Base-by-base conservation (phyloP, 768 basidiomycete species). In the Auriscalpium vulgare region DNA sequence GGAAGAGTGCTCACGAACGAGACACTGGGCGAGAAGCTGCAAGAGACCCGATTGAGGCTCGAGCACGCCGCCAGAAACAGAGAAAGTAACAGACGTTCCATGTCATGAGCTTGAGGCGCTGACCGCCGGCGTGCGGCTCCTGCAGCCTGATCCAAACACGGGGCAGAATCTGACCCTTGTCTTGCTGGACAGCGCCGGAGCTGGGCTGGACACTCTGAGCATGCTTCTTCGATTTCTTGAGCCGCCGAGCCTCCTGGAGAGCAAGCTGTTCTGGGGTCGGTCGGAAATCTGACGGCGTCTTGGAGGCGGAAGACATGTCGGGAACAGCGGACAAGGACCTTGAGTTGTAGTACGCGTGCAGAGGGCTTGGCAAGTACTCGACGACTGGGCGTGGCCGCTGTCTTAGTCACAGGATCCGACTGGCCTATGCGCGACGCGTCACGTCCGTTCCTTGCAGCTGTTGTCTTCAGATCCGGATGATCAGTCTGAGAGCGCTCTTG, bases 21-120 rank as follows among this genome's bases (percentile, higher is more conserved):
- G 75, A 62, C 77, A 81, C 68, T 91, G 89, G 0, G 89, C 90
- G 29, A 92, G 78, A 49, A 91, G 68, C 88, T 91, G 65, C 16
- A 56, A 19, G 17, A 50, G 37, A 19, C 47, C 19, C 29, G 29
- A 7, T 29, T 29, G 29, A 29, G 29, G 29, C 29, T 29, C 29
- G 29, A 29, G 29, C 2, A 29, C 29, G 29, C 23, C 23, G 23
- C 29, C 29, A 29, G 29, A 29, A 7, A 29, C 29, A 29, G 29
- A 29, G 29, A 29, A 29, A 29, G 37, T 29, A 19, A 84, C 88
- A 60, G 56, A 92, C 88, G 74, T 93, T 93, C 89, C 90, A 93
- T 5, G 87, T 87, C 73, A 89, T 74, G 50, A 93, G 67, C 65
- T 75, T 88, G 58, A 84, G 29, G 3, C 29, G 59, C 13, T 37